phyloP scores from a whole-genome alignment of 2,329 filamentous ascomycete species.

The Scytalidium sp. region DNA sequence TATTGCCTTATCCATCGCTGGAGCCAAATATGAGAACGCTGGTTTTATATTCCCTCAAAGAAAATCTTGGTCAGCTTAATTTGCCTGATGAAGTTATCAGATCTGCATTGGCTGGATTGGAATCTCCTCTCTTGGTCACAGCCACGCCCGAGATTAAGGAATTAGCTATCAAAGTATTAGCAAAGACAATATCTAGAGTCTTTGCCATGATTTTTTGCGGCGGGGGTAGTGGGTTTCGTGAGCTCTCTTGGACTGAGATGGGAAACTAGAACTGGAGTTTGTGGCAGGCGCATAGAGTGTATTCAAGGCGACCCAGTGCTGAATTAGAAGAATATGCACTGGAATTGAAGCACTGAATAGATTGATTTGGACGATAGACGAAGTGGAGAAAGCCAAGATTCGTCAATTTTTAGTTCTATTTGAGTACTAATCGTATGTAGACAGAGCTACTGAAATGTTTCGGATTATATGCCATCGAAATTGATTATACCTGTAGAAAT shows the following conservation, averaged over 20 bases:
- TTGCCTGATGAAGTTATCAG: conserved; percentile 19
- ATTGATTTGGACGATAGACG: too few species aligned
- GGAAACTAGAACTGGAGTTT: background rate
- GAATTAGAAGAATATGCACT: too few species aligned
- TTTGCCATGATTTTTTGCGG: background rate
- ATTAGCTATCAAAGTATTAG: conserved; percentile 23
- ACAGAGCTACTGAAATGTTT: too few species aligned
- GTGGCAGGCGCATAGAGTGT: background rate
- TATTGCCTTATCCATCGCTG: conserved; percentile 30
- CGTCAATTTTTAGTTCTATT: too few species aligned
- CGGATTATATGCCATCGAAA: too few species aligned
- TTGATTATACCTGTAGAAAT: too few species aligned
- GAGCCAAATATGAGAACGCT: conserved; percentile 32
- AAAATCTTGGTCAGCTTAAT: conserved; percentile 15
- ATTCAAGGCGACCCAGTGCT: too few species aligned
- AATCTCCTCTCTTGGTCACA: background rate
- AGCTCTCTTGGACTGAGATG: background rate
- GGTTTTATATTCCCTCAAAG: conserved; percentile 15
- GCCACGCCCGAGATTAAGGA: background rate
- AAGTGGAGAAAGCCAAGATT: too few species aligned
- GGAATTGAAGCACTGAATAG: too few species aligned
- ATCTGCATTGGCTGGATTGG: conserved; percentile 17
- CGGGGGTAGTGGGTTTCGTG: background rate
- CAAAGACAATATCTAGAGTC: conserved; percentile 16
- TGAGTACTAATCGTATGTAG: too few species aligned